Base-by-base conservation (phyloP, 768 basidiomycete genomes). In the Auricularia heimuer region DNA sequence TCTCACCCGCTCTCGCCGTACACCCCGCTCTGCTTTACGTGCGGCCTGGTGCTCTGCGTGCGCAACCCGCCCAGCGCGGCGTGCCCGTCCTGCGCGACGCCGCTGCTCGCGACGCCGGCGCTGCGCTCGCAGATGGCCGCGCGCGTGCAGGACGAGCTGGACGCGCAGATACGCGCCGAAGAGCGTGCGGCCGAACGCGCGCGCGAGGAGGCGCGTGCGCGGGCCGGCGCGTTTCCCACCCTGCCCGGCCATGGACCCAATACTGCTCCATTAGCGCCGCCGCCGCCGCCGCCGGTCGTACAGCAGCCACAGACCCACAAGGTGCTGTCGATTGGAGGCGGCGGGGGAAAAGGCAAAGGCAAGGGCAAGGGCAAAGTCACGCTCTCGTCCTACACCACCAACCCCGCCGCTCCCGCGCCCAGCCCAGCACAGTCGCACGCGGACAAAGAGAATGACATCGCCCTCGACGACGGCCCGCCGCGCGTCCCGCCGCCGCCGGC, bases 21-120 rank as follows among this genome's bases (percentile, higher is more conserved):
- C 70, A 79, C 77, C 1, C 77, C 83, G 1, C 76, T 86, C 37
- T 90, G 88, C 68, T 76, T 69, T 3, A 68, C 71, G 0, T 90
- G 88, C 66, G 88, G 85, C 18, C 75, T 90, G 24, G 78, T 87
- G n/a, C 73, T 89, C 3, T 90, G 88, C 70, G 69, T 71, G 0
- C 66, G 86, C 63, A 86, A 88, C 66, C 76, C 73, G 0, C 86
- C 87, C 2, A 70, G 82, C 63, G 75, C 78, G 62, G 75, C 78
- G 3, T 88, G 87, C 69, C 84, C 87, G 0, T 79, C 79, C 64
- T 89, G 88, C 68, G 62, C 71, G 3, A 68, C 74, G 0, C 64
- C 73, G 0, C 71, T 89, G 8, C 70, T 84, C 44, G 71, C 77
- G 2, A 61, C 66, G 3, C 60, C 71, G 1, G 75, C 71, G 11